Conservation (phyloP, 768 basidiomycete species). For the Antrodiella citrinella region DNA sequence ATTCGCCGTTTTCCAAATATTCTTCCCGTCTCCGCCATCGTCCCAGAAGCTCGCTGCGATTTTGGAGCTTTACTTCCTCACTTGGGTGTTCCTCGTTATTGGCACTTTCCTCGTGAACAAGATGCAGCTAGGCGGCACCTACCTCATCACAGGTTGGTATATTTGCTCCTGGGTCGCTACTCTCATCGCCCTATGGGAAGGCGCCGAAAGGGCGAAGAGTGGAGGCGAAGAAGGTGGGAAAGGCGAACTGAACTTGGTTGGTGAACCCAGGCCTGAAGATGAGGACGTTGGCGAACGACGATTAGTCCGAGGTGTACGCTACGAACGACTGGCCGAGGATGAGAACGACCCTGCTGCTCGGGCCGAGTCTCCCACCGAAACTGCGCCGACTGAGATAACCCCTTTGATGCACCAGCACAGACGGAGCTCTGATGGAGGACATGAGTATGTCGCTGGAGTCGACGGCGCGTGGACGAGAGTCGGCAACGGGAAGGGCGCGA, state of each 20-base stretch:
- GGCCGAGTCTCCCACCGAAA: slow-evolving; percentile 20
- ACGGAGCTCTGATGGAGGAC: slow-evolving; percentile 10
- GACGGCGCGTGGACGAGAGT: slow-evolving; percentile 7
- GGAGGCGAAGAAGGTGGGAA: slow-evolving; percentile 11
- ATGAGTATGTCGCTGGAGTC: slow-evolving; percentile 13
- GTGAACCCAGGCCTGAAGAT: slow-evolving; percentile 5
- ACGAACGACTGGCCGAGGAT: slow-evolving; percentile 14
- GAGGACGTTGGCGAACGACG: slow-evolving; percentile 11
- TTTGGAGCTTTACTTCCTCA: slow-evolving; percentile 46
- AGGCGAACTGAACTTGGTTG: slow-evolving; percentile 9
- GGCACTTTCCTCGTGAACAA: slow-evolving; percentile 38
- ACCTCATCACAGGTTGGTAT: slow-evolving; percentile 53
- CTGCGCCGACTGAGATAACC: slow-evolving; percentile 46
- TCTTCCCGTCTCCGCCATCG: slow-evolving; percentile 26
- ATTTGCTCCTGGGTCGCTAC: slow-evolving; percentile 34
- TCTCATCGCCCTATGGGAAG: slow-evolving; percentile 31
- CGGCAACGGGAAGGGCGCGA: slow-evolving; percentile 4
- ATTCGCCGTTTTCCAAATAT: slow-evolving; percentile 23
- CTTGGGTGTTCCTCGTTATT: slow-evolving; percentile 49
- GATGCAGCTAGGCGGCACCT: slow-evolving; percentile 41
- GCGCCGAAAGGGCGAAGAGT: slow-evolving; percentile 16
- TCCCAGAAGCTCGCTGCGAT: slow-evolving; percentile 45
- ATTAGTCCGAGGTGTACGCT: slow-evolving; percentile 16
- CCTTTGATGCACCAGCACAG: slow-evolving; percentile 39
- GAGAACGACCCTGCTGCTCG: slow-evolving; percentile 4